Evolutionary conservation across 768 basidiomycete genomes (phyloP).

Genomic region (Lactarius vividus): DNA sequence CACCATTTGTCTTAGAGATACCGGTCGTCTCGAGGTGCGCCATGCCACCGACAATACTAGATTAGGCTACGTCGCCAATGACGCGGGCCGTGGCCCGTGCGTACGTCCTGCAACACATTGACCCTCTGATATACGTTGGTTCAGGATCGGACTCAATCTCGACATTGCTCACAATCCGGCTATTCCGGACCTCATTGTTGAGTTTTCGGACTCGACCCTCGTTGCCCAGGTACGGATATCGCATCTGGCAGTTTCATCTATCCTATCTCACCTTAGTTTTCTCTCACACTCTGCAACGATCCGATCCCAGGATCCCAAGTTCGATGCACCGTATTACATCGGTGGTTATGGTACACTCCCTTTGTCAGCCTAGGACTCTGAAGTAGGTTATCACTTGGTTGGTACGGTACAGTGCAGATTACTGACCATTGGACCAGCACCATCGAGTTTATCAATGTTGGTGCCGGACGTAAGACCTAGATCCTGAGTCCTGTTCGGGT

Average conservation of each 20-base stretch:
- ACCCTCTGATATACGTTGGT: not conserved
- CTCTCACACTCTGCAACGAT: not conserved
- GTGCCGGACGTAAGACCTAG: not conserved
- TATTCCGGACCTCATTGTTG: not conserved
- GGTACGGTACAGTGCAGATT: not conserved
- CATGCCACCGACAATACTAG: not conserved
- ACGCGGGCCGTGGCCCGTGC: not conserved
- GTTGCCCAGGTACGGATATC: not conserved
- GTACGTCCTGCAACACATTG: not conserved
- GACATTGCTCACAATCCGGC: not conserved
- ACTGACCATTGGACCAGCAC: not conserved
- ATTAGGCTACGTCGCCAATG: not conserved
- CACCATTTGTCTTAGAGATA: not conserved
- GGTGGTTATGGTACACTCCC: not conserved
- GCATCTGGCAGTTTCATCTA: not conserved
- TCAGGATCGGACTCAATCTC: not conserved
- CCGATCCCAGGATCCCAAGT: not conserved
- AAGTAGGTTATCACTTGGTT: not conserved
- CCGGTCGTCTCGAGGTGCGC: constrained; percentile 7
- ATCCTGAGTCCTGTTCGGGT: not conserved
- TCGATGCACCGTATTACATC: not conserved
- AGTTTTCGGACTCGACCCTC: not conserved
- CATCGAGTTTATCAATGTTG: not conserved
- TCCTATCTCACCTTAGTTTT: not conserved
- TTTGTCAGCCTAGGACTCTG: not conserved